A percentile compares a stretch with the other conserved stretches of the same genome.
Conservation (phyloP, 1,139 yeast genomes). For the Debaryomyces fabryi region DNA sequence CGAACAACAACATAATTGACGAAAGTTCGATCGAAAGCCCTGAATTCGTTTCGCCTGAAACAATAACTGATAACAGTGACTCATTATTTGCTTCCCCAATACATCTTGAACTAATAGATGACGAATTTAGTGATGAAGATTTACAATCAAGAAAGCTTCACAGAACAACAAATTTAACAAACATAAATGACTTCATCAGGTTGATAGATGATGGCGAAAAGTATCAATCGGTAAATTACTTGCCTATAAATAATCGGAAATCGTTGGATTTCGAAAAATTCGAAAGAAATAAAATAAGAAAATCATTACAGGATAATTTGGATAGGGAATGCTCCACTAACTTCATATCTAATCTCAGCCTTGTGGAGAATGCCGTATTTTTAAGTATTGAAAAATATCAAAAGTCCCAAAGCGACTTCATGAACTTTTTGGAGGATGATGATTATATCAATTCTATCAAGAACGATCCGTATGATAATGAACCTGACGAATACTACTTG, state of each 20-base stretch:
- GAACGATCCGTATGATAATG: constrained; percentile 24
- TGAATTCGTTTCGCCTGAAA: not conserved
- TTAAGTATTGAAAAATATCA: constrained; percentile 18
- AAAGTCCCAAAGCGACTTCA: constrained; percentile 6
- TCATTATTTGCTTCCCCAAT: constrained; percentile 4
- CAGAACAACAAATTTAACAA: constrained; percentile 27
- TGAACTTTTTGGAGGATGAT: constrained; percentile 20
- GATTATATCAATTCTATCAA: constrained; percentile 22
- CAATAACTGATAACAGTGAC: not conserved
- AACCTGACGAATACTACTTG: constrained; percentile 9
- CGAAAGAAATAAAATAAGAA: constrained; percentile 21
- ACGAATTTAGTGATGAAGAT: constrained; percentile 8
- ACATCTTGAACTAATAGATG: constrained; percentile 11
- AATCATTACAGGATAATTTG: constrained; percentile 20
- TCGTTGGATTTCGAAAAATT: constrained; percentile 29
- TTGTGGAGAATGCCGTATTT: constrained; percentile 32
- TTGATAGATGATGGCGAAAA: constrained; percentile 18
- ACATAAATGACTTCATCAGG: constrained; percentile 26
- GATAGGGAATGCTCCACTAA: constrained; percentile 12
- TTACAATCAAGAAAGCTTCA: constrained; percentile 17
- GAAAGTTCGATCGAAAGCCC: constrained; percentile 3
- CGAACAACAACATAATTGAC: constrained; percentile 8
- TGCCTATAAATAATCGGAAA: constrained; percentile 28
- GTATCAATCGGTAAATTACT: constrained; percentile 8
- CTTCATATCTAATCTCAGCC: constrained; percentile 16